Conservation (phyloP, 306 rosid species). For the Delonix regia region DNA sequence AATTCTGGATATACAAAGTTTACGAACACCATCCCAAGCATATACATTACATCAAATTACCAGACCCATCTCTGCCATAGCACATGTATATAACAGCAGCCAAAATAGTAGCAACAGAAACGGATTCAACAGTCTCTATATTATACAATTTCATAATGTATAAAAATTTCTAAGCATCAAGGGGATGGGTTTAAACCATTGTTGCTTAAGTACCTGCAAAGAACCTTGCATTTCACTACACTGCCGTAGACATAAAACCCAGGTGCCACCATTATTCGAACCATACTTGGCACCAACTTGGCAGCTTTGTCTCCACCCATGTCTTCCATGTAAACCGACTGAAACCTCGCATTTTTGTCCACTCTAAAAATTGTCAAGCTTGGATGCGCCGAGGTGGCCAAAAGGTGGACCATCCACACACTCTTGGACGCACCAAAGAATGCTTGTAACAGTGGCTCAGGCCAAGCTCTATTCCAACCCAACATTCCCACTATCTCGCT, state of each 20-base stretch:
- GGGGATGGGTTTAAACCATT: constrained; percentile 44
- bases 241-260: constrained; percentile 86
- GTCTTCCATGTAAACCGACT: constrained; percentile 90
- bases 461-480: constrained; percentile 98
- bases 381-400: constrained; percentile 84
- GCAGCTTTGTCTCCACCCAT: constrained; percentile 69
- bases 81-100: constrained; percentile 6
- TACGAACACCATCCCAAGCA: constrained; percentile 10
- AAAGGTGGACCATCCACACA: constrained; percentile 87
- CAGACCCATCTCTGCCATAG: background rate
- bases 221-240: constrained; percentile 87
- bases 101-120: constrained; percentile 14
- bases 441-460: constrained; percentile 85
- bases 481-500: constrained; percentile 87
- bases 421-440: constrained; percentile 86
- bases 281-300: constrained; percentile 60
- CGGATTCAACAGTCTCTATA: constrained; percentile 8
- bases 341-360: constrained; percentile 60
- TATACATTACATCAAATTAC: background rate
- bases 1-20: constrained; percentile 9
- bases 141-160: background rate
- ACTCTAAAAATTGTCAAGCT: constrained; percentile 71
- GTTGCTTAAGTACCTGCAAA: constrained; percentile 72
- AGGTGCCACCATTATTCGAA: constrained; percentile 86
- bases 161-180: background rate